A percentile compares a stretch with the other conserved stretches of the same genome.
Evolutionary conservation across 306 rosid species (phyloP).

Genomic region (Prunus campanulata): DNA sequence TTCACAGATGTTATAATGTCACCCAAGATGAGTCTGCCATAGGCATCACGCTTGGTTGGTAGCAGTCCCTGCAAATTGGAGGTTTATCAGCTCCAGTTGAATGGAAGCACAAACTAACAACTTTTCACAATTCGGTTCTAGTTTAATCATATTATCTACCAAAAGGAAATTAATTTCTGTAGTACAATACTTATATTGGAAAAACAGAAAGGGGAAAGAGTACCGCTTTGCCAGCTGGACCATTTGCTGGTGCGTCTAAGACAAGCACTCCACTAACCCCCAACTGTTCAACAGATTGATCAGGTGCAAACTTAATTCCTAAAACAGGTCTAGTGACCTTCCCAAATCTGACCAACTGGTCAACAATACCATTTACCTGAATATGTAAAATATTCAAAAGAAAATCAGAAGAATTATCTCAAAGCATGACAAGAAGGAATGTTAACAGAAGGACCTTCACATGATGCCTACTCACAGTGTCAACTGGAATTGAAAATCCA

Average conservation of each 20-base stretch:
- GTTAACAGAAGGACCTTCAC: slow-evolving; percentile 2
- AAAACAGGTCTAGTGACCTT: slow-evolving; percentile 98
- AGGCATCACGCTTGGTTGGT: slow-evolving; percentile 88
- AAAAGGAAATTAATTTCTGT: slow-evolving; percentile 7
- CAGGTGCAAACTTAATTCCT: slow-evolving; percentile 98
- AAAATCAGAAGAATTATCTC: not conserved
- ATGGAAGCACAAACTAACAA: not conserved
- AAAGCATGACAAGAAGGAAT: slow-evolving; percentile 1
- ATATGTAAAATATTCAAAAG: slow-evolving; percentile 16
- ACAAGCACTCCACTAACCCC: slow-evolving; percentile 98
- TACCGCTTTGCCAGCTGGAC: slow-evolving; percentile 99
- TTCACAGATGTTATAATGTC: slow-evolving; percentile 94
- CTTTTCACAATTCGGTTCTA: not conserved
- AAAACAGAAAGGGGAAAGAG: not conserved
- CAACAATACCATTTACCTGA: slow-evolving; percentile 94
- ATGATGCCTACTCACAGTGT: slow-evolving; percentile 64
- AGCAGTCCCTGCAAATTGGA: slow-evolving; percentile 62
- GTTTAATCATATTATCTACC: slow-evolving; percentile 4
- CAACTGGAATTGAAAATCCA: slow-evolving; percentile 98
- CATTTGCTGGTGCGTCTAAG: slow-evolving; percentile 84
- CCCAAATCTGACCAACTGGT: slow-evolving; percentile 88
- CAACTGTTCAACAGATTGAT: slow-evolving; percentile 95
- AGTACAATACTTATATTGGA: not conserved
- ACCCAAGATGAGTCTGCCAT: slow-evolving; percentile 92
- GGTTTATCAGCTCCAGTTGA: slow-evolving; percentile 11